Conservation (phyloP, 2,329 filamentous ascomycete genomes). For the Cyphellophora europaea region DNA sequence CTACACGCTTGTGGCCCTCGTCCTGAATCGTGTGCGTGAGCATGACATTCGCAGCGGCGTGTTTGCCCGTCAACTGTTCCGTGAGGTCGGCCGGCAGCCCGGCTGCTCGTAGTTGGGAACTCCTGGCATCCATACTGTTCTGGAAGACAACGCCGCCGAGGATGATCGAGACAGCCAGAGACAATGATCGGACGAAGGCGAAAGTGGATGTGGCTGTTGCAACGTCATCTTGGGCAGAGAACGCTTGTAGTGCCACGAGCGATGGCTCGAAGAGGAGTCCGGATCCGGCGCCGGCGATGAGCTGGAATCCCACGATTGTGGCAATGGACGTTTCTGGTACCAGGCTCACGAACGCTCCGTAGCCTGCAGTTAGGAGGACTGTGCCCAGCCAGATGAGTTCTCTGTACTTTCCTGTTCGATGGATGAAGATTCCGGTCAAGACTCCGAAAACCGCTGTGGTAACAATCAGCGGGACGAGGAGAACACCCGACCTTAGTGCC, state of each 20-base stretch:
- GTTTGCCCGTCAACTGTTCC: slow-evolving; percentile 12
- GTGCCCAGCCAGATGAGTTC: slow-evolving; percentile 37
- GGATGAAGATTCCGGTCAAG: slow-evolving; percentile 37
- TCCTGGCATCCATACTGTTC: slow-evolving; percentile 23
- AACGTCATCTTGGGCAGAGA: slow-evolving; percentile 32
- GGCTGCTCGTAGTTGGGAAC: slow-evolving; percentile 13
- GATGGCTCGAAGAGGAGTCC: slow-evolving; percentile 47
- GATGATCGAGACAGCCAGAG: slow-evolving; percentile 49
- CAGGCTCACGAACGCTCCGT: slow-evolving; percentile 38
- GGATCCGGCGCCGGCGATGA: slow-evolving; percentile 31
- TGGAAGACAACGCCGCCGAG: slow-evolving; percentile 44
- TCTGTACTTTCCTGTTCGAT: slow-evolving; percentile 40
- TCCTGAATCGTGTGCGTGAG: slow-evolving; percentile 17
- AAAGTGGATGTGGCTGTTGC: slow-evolving; percentile 56
- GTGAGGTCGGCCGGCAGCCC: slow-evolving; percentile 17
- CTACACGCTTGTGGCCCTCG: slow-evolving; percentile 24
- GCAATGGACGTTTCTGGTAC: slow-evolving; percentile 33
- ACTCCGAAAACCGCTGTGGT: slow-evolving; percentile 36
- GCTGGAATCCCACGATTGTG: slow-evolving; percentile 32
- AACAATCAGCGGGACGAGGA: slow-evolving; percentile 53
- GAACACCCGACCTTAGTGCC: slow-evolving; percentile 46
- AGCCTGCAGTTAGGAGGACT: slow-evolving; percentile 34
- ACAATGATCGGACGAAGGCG: slow-evolving; percentile 50
- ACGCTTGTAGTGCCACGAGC: slow-evolving; percentile 47
- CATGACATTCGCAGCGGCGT: slow-evolving; percentile 22